Conservation (phyloP, 2,329 filamentous ascomycete genomes). For the Talaromyces sp. region DNA sequence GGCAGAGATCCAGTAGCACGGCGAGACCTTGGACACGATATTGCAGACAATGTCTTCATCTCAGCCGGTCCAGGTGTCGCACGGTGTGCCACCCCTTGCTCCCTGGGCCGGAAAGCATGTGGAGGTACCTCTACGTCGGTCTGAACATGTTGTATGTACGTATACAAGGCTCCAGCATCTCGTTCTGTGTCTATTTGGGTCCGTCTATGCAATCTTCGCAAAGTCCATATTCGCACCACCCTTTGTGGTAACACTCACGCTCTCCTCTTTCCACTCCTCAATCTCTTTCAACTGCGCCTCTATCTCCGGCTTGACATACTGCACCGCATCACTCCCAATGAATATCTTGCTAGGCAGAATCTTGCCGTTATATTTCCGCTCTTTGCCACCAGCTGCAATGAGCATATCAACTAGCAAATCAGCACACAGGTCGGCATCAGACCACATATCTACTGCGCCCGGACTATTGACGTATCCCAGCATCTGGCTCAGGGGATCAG, state of each 20-base stretch:
- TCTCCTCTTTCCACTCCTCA: constrained; percentile 19
- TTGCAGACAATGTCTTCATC: neutral
- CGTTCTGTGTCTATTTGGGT: neutral
- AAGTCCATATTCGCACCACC: constrained; percentile 7
- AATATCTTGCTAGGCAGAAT: constrained; percentile 20
- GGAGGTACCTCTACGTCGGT: neutral
- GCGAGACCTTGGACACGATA: neutral
- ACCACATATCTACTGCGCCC: constrained; percentile 17
- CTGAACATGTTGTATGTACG: neutral
- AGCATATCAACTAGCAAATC: constrained; percentile 21
- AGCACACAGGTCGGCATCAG: constrained; percentile 22
- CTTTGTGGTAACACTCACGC: constrained; percentile 16
- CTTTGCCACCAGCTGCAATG: neutral
- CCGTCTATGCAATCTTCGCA: neutral
- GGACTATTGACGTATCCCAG: constrained; percentile 19
- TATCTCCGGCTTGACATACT: constrained; percentile 19
- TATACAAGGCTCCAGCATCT: neutral
- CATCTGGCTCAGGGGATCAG: constrained; percentile 15
- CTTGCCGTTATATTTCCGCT: neutral
- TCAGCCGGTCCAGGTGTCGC: neutral
- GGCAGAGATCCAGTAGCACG: neutral
- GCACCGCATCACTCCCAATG: constrained; percentile 21
- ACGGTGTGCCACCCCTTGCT: neutral
- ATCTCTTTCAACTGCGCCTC: constrained; percentile 19
- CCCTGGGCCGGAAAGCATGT: neutral